A percentile compares a stretch with the other conserved stretches of the same genome.
Evolutionary conservation across 169 alveolate species (phyloP).

Genomic region (Cryptosporidium baileyi): DNA sequence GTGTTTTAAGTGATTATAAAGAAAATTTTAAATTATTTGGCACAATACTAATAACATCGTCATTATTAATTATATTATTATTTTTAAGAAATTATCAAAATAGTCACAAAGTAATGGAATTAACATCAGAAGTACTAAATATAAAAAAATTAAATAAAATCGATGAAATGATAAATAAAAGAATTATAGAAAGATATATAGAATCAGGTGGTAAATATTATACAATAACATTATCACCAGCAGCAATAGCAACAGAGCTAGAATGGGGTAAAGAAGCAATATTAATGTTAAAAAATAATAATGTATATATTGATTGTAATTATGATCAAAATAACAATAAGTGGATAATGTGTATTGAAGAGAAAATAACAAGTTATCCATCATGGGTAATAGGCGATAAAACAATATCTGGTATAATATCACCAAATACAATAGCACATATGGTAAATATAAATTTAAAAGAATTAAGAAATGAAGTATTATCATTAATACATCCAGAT

Average conservation of each 20-base stretch:
- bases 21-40: conserved; percentile 49
- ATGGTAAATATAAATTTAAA: conserved; percentile 36
- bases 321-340: conserved; percentile 1
- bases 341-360: conserved; percentile 51
- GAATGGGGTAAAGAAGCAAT: conserved; percentile 39
- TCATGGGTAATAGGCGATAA: conserved; percentile 67
- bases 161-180: conserved; percentile 30
- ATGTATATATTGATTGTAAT: conserved; percentile 23
- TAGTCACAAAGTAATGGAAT: not conserved
- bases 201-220: conserved; percentile 54
- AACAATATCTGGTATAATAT: conserved; percentile 38
- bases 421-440: conserved; percentile 42
- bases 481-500: conserved; percentile 48
- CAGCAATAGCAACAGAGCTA: conserved; percentile 46
- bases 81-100: conserved; percentile 15
- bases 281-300: conserved; percentile 18
- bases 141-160: conserved; percentile 22
- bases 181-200: conserved; percentile 53
- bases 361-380: conserved; percentile 32
- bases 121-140: conserved; percentile 24
- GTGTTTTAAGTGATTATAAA: conserved; percentile 14
- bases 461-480: conserved; percentile 24
- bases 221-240: conserved; percentile 24
- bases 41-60: not conserved
- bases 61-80: conserved; percentile 1